These are phyloP conservation scores for Podaxis sp. DNA, from an alignment of 768 basidiomycete species.

Conservation along the genomic window DNA sequence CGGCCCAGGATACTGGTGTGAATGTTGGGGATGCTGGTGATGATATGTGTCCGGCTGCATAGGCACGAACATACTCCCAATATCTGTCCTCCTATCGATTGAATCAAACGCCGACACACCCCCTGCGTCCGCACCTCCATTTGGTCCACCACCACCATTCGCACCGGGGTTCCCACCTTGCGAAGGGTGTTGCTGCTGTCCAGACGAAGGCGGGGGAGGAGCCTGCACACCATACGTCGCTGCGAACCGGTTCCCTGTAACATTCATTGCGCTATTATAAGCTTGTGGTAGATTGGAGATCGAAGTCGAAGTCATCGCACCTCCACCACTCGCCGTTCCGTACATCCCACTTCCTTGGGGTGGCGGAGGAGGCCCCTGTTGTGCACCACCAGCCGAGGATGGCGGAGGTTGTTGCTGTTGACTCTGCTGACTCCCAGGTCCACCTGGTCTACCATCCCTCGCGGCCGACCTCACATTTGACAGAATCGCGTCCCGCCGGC, in stretches of 20 bases:
- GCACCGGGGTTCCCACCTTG: conserved; percentile 21
- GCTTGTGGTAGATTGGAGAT: conserved; percentile 79
- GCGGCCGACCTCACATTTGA: conserved; percentile 73
- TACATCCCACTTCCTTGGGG: conserved; percentile 36
- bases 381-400: neutral
- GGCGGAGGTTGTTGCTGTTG: conserved; percentile 9
- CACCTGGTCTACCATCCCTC: conserved; percentile 38
- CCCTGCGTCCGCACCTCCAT: neutral
- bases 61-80: conserved; percentile 72
- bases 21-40: conserved; percentile 1
- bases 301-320: conserved; percentile 43
- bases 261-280: conserved; percentile 53
- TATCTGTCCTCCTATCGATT: conserved; percentile 62
- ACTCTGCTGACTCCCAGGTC: conserved; percentile 12
- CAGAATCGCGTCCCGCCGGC: conserved; percentile 75
- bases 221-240: conserved; percentile 42
- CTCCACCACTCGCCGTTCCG: conserved; percentile 34
- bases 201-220: conserved; percentile 16
- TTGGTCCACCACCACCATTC: neutral
- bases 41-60: conserved; percentile 80
- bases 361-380: conserved; percentile 4
- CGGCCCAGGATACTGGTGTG: conserved; percentile 44
- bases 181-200: conserved; percentile 37
- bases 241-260: conserved; percentile 61
- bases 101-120: conserved; percentile 49